Base-by-base conservation (phyloP, 2,329 filamentous ascomycete species). In the Didymella segeticola region DNA sequence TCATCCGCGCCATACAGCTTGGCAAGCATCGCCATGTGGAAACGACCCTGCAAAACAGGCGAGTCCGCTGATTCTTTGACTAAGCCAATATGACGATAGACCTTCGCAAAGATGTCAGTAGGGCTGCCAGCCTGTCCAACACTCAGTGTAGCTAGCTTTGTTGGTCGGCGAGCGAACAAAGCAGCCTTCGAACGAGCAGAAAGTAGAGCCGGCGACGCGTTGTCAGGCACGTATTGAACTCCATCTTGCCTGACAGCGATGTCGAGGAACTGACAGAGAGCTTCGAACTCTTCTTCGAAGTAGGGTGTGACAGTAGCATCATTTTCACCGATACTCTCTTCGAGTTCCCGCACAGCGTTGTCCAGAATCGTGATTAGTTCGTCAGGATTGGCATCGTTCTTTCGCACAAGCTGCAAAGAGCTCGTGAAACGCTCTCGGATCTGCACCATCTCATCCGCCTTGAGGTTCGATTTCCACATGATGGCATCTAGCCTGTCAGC, bases 401-500 rank as follows among this genome's bases (percentile, higher is more conserved):
- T 51, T 15, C 65, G 63, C 1, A 70, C 66, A n/a, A 74, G 63
- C 14, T 69, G 62, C 9, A 75, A 43, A 2, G 74, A 71, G 37
- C 65, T 69, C 7, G 65, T 57, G 30, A 77, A 67, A 6, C 73
- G 58, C 54, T 70, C 68, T 19, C 72, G 60, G 41, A 75, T 70
- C 30, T 73, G 68, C 10, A 68, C 60, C 64, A 76, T 70, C 46
- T 75, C 72, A 36, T 69, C 63, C 2, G 73, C 53, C 2, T 59
- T 65, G 27, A 72, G 51, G 33, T 54, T 61, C 1, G 68, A 71
- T 38, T 63, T 69, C 74, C 74, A 77, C 61, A 75, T 74, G 2
- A 70, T 34, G 1, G 60, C 49, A 60, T 83, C 80, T 45, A 83
- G 78, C 34, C 72, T 69, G 43, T 78, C 74, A n/a, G 79, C 75